These are phyloP conservation scores for Papiliotrema terrestris DNA, from an alignment of 1,284 basidiomycete species.

Conservation along the genomic window DNA sequence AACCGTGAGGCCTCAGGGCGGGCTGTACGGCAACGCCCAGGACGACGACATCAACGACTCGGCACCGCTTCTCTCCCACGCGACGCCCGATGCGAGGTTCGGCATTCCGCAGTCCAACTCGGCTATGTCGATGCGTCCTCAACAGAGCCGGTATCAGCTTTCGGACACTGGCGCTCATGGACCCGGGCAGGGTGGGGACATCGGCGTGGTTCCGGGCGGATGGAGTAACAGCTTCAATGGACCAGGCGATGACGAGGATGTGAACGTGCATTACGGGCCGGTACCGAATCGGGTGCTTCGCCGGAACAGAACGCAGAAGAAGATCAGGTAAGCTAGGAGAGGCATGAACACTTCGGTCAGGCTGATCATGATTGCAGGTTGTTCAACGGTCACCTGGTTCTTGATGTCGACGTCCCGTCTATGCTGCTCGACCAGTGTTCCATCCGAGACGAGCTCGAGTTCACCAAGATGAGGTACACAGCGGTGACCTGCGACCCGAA, in stretches of 20 bases:
- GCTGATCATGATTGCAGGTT: slow-evolving; percentile 51
- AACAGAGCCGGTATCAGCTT: slow-evolving; percentile 22
- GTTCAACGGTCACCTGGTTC: slow-evolving; percentile 86
- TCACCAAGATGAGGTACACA: slow-evolving; percentile 89
- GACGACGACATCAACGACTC: slow-evolving; percentile 41
- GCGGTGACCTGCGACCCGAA: slow-evolving; percentile 93
- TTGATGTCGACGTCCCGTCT: slow-evolving; percentile 79
- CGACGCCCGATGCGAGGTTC: slow-evolving; percentile 27
- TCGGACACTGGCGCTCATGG: slow-evolving; percentile 12
- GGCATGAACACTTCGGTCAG: no score
- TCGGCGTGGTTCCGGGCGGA: slow-evolving; percentile 20
- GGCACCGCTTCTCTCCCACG: slow-evolving; percentile 35
- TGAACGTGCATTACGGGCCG: slow-evolving; percentile 62
- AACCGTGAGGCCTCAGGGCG: slow-evolving; percentile 1
- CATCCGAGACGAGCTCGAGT: slow-evolving; percentile 75
- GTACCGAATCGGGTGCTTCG: slow-evolving; percentile 82
- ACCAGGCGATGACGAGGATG: slow-evolving; percentile 35
- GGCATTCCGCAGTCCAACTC: slow-evolving; percentile 16
- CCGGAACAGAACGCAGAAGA: slow-evolving; percentile 86
- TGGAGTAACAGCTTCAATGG: slow-evolving; percentile 10
- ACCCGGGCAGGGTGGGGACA: slow-evolving; percentile 12
- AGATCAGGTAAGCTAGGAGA: slow-evolving; percentile 64
- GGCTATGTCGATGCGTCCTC: slow-evolving; percentile 15
- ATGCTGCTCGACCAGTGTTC: slow-evolving; percentile 78
- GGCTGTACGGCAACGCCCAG: slow-evolving; percentile 5